Percentiles rank a stretch among this genome's conserved stretches.
Conservation (phyloP, 805 yeast genomes). For the Candida adriatica region DNA sequence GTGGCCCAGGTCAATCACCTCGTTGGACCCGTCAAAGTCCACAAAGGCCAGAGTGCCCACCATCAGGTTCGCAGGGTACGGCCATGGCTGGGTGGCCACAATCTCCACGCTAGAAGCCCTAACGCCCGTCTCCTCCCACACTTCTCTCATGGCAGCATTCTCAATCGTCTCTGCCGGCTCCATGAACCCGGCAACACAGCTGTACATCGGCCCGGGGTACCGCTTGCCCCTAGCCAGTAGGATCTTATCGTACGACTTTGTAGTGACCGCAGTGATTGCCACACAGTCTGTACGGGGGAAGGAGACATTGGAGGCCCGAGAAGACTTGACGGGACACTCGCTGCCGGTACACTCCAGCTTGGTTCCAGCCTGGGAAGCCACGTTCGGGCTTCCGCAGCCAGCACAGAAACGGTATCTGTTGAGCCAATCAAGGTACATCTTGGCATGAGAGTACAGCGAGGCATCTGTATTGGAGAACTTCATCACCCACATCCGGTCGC, state of each 20-base stretch:
- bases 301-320: conserved; percentile 62
- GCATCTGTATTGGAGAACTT: conserved; percentile 38
- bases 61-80: conserved; percentile 91
- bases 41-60: conserved; percentile 83
- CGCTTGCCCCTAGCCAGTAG: conserved; percentile 68
- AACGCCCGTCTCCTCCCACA: conserved; percentile 95
- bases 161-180: conserved; percentile 94
- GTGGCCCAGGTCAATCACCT: conserved; percentile 61
- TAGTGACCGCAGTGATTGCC: conserved; percentile 72
- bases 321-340: conserved; percentile 32
- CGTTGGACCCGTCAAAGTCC: conserved; percentile 61
- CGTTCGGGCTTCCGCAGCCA: conserved; percentile 68
- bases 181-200: conserved; percentile 92
- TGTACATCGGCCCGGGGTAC: conserved; percentile 55
- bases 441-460: conserved; percentile 69
- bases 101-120: conserved; percentile 50
- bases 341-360: conserved; percentile 41
- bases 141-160: conserved; percentile 79
- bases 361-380: conserved; percentile 63
- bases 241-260: conserved; percentile 50
- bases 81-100: conserved; percentile 91
- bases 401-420: conserved; percentile 72
- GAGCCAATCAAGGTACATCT: conserved; percentile 84
- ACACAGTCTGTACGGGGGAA: conserved; percentile 94
- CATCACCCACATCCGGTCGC: conserved; percentile 15